phyloP scores from a whole-genome alignment of 2,329 filamentous ascomycete species.

The Huntiella bhutanensis region DNA sequence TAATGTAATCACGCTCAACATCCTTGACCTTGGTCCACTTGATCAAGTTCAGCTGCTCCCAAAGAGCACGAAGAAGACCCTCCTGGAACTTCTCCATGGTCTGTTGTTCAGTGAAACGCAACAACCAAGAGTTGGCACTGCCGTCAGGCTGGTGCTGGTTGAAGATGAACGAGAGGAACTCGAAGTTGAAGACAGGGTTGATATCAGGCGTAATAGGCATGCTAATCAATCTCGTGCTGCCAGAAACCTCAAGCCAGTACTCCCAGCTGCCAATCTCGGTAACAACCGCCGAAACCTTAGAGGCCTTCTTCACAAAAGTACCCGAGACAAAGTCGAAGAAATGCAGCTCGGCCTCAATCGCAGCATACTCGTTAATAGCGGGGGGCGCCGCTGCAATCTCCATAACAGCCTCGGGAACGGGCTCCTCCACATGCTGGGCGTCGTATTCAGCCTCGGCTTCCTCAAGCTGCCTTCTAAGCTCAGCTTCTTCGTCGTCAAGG shows the following conservation, averaged over 20 bases:
- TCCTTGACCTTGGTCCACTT: conserved; percentile 93
- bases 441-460: conserved; percentile 1
- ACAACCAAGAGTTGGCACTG: conserved; percentile 83
- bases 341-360: conserved; percentile 70
- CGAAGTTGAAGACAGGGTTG: conserved; percentile 97
- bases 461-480: conserved; percentile 1
- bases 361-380: conserved; percentile 51
- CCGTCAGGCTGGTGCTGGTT: conserved; percentile 85
- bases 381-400: conserved; percentile 28
- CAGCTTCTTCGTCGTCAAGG: conserved; percentile 35
- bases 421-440: neutral
- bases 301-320: conserved; percentile 66
- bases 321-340: conserved; percentile 80
- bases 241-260: conserved; percentile 82
- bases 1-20: conserved; percentile 78
- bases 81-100: conserved; percentile 77
- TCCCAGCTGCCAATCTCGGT: conserved; percentile 80
- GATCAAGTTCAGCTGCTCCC: conserved; percentile 85
- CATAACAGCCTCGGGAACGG: neutral
- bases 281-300: conserved; percentile 57
- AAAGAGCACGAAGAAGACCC: conserved; percentile 83
- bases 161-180: conserved; percentile 98
- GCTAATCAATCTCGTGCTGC: conserved; percentile 67
- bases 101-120: conserved; percentile 73
- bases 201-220: conserved; percentile 75